Conservation (phyloP, 805 yeast genomes). For the Cyberlindnera meyerae region DNA sequence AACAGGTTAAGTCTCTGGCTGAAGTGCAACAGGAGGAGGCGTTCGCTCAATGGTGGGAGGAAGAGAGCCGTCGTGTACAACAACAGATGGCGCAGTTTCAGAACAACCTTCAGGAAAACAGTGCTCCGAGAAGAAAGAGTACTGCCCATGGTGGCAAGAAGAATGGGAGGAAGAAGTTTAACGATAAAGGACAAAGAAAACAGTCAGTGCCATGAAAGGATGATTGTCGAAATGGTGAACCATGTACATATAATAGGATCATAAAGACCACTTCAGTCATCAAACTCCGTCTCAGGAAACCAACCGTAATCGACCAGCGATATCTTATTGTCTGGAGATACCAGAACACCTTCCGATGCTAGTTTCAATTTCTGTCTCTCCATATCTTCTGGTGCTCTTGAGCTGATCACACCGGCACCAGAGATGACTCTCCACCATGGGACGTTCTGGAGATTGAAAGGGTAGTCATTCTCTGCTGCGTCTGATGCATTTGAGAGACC, state of each 20-base stretch:
- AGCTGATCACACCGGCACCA: conserved; percentile 59
- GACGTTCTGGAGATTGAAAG: conserved; percentile 11
- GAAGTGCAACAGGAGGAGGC: conserved; percentile 80
- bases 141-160: conserved; percentile 2
- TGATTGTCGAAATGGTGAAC: not conserved
- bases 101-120: too few species aligned
- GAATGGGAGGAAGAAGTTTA: conserved; percentile 3
- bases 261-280: conserved; percentile 15
- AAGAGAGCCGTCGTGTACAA: conserved; percentile 67
- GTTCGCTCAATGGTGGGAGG: conserved; percentile 85
- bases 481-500: conserved; percentile 30
- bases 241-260: not conserved
- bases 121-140: too few species aligned
- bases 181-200: conserved; percentile 9
- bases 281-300: conserved; percentile 48
- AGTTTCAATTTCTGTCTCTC: conserved; percentile 42
- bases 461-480: conserved; percentile 9
- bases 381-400: conserved; percentile 41
- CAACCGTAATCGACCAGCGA: conserved; percentile 53
- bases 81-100: conserved; percentile 23
- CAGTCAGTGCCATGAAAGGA: conserved; percentile 13
- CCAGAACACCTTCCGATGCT: conserved; percentile 44
- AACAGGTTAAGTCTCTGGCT: conserved; percentile 42
- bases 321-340: conserved; percentile 29
- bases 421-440: conserved; percentile 75